Conservation (phyloP, 352 stramenopile species). For the Phytophthora pistaciae region DNA sequence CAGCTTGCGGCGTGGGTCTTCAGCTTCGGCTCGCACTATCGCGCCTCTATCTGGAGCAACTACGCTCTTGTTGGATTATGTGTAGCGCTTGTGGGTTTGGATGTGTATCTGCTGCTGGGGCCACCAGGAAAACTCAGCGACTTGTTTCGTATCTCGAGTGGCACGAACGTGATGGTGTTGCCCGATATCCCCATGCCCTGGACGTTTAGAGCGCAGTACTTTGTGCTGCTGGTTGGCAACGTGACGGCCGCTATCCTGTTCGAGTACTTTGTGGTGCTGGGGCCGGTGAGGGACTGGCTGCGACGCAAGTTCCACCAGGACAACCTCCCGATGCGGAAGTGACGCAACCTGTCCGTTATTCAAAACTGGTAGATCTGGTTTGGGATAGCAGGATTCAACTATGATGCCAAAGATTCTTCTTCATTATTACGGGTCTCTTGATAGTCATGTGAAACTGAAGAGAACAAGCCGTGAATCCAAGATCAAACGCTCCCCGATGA, state of each 20-base stretch:
- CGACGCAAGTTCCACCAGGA: conserved; percentile 64
- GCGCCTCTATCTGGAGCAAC: conserved; percentile 4
- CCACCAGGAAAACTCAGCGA: conserved; percentile 42
- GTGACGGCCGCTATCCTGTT: conserved; percentile 45
- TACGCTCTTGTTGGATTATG: background rate
- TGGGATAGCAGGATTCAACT: background rate
- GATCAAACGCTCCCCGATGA: too few relatives aligned
- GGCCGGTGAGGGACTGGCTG: conserved; percentile 58
- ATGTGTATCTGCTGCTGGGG: conserved; percentile 42
- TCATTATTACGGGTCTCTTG: background rate
- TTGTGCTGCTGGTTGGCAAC: conserved; percentile 46
- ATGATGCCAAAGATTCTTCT: background rate
- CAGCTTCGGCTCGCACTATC: conserved; percentile 53
- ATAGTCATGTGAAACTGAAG: background rate
- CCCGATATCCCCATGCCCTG: conserved; percentile 61
- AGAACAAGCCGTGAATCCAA: background rate
- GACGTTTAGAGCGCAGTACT: conserved; percentile 47
- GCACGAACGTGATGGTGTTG: conserved; percentile 58
- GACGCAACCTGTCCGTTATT: conserved; percentile 1
- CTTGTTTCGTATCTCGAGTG: conserved; percentile 52
- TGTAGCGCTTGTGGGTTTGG: conserved; percentile 1
- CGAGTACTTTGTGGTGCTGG: conserved; percentile 53
- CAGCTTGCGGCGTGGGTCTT: conserved; percentile 37
- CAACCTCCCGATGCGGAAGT: conserved; percentile 51
- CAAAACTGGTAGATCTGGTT: background rate